Base-by-base conservation (phyloP, 2,329 filamentous ascomycete species). In the Colletotrichum kahawae region DNA sequence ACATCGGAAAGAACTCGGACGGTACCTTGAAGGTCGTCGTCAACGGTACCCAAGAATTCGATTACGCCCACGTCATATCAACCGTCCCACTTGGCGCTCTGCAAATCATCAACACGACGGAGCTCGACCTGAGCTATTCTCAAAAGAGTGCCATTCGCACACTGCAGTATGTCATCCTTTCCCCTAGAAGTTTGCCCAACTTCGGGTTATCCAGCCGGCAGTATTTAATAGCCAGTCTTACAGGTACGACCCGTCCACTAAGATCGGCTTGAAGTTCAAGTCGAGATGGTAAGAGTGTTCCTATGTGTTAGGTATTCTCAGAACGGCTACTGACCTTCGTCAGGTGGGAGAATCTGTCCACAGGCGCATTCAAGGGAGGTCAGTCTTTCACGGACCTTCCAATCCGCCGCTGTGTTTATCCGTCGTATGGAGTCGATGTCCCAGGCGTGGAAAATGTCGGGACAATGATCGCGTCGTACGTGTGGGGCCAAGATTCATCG, bases 381-480 rank as follows among this genome's bases (percentile, higher is more conserved):
- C 78, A 80, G 43, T 79, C 78, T 29, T 80, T 71, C 59, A 79
- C 82, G 6, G 82, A 83, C 38, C 77, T 83, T 1, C 81, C 81
- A 0, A 79, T 83, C 12, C 80, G 81, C 0, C 79, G 80, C 27
- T 82, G 79, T 2, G 82, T 83, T 1, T 83, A 83, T 43, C 82
- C 81, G 1, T 83, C 82, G 0, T 83, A 83, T 33, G 79, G 78
- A 5, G n/a, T 80, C 9, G 72, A 79, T 48, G 4, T 48, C 3
- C n/a, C n/a, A 48, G 43, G 43, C 64, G 63, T 78, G 21, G 54
- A 66, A 10, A 69, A 63, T 7, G 76, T 78, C 2, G 78, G 78
- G 6, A 78, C 78, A 43, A 80, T 80, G 79, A 79, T 80, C 33
- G 79, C 78, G 71, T 77, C 73, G 62, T 80, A 80, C 56, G 76